Conservation (phyloP, 306 rosid species). For the Fagus crenata region DNA sequence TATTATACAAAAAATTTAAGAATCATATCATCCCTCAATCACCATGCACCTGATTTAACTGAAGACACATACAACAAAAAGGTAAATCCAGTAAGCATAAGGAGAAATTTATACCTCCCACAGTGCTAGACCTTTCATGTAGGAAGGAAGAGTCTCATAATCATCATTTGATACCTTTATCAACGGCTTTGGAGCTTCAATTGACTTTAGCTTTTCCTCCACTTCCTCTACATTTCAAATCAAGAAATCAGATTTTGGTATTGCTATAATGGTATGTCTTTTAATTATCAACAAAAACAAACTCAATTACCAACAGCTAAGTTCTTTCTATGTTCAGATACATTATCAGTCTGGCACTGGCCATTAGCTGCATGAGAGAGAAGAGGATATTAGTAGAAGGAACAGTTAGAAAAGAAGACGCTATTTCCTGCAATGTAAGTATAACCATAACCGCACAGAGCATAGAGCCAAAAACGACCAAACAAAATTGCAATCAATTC, state of each 20-base stretch:
- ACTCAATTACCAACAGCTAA: slow-evolving; percentile 33
- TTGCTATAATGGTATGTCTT: background rate
- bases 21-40: background rate
- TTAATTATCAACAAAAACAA: background rate
- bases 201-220: slow-evolving; percentile 34
- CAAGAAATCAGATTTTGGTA: background rate
- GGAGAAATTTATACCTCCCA: slow-evolving; percentile 75
- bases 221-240: slow-evolving; percentile 36
- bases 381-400: background rate
- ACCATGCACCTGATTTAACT: background rate
- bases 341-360: slow-evolving; percentile 31
- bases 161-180: slow-evolving; percentile 56
- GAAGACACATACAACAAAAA: background rate
- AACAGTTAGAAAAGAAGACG: background rate
- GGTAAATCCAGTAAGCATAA: slow-evolving; percentile 16
- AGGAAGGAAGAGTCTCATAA: slow-evolving; percentile 72
- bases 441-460: background rate
- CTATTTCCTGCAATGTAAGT: background rate
- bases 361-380: slow-evolving; percentile 33
- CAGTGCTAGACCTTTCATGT: slow-evolving; percentile 73
- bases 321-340: slow-evolving; percentile 31
- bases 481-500: background rate
- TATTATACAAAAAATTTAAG: too few relatives aligned
- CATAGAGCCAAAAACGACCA: background rate
- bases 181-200: slow-evolving; percentile 36